These are phyloP conservation scores for Scutellaria baicalensis DNA, from an alignment of 257 asterid genomes.

Conservation along the genomic window DNA sequence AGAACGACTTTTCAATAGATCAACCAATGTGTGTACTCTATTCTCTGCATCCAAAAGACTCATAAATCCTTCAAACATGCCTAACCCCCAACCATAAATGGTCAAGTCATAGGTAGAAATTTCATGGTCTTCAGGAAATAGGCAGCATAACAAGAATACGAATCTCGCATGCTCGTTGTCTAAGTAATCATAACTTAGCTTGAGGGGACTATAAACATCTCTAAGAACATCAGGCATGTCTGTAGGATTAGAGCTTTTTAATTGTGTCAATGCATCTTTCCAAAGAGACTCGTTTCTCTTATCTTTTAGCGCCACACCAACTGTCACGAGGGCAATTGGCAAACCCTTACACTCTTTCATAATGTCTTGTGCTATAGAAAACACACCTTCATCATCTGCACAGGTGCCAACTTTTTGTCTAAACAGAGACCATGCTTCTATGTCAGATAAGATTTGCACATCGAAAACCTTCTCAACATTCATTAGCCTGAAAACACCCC, in stretches of 20 bases:
- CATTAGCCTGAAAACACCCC: slow-evolving; percentile 8
- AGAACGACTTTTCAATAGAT: not conserved
- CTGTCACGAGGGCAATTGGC: slow-evolving; percentile 24
- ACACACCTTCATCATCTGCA: not conserved
- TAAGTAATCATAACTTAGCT: slow-evolving; percentile 10
- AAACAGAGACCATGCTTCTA: slow-evolving; percentile 29
- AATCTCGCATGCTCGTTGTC: not conserved
- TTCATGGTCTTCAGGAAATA: not conserved
- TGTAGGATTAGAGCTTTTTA: not conserved
- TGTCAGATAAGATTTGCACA: not conserved
- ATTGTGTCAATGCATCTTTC: slow-evolving; percentile 14
- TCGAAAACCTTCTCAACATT: not conserved
- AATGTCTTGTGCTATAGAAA: slow-evolving; percentile 5
- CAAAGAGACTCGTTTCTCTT: not conserved
- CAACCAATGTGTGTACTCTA: not conserved
- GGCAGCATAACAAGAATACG: not conserved
- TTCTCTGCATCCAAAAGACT: not conserved
- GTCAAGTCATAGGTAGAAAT: not conserved
- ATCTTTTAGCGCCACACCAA: slow-evolving; percentile 11
- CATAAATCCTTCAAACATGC: not conserved
- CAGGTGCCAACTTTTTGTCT: not conserved
- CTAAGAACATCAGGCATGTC: not conserved
- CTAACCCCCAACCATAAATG: not conserved
- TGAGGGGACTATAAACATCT: slow-evolving; percentile 5
- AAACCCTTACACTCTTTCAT: slow-evolving; percentile 19